phyloP scores from a whole-genome alignment of 179 eudicot genomes.

The Beta macrorhiza region DNA sequence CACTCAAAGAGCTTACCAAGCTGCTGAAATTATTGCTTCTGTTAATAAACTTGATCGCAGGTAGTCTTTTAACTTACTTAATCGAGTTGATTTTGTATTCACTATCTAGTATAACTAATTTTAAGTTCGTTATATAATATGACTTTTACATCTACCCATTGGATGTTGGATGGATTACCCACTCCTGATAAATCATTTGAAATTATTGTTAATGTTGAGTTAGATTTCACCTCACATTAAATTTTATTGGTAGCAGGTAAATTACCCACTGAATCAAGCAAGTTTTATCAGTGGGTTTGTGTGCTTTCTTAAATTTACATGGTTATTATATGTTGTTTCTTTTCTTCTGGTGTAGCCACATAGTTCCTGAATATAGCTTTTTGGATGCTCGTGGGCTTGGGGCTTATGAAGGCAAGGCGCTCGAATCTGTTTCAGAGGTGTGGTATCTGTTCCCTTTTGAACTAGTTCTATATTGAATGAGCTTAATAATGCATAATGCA shows the following conservation, averaged over 20 bases:
- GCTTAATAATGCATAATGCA: neutral
- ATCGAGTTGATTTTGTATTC: too few relatives aligned
- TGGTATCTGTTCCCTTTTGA: conserved; percentile 10
- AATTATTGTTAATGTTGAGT: too few relatives aligned
- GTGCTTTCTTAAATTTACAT: neutral
- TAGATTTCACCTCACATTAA: too few relatives aligned
- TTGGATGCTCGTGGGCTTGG: conserved; percentile 99
- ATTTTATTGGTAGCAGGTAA: too few relatives aligned
- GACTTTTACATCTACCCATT: too few relatives aligned
- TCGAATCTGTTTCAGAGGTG: conserved; percentile 76
- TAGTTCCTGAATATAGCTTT: conserved; percentile 97
- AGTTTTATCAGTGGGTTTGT: too few relatives aligned
- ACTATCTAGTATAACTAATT: too few relatives aligned
- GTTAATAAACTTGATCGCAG: conserved; percentile 64
- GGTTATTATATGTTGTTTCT: neutral
- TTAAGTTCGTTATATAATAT: too few relatives aligned
- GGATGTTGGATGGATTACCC: too few relatives aligned
- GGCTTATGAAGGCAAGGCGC: conserved; percentile 80
- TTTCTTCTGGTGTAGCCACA: conserved; percentile 45
- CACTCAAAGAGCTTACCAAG: conserved; percentile 92
- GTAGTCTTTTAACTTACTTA: conserved; percentile 24
- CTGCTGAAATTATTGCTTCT: conserved; percentile 92
- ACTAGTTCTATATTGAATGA: neutral
- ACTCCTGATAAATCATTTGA: too few relatives aligned
- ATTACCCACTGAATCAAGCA: too few relatives aligned